These are phyloP conservation scores for Myxozyma udenii DNA, from an alignment of 805 yeast genomes.

Conservation along the genomic window DNA sequence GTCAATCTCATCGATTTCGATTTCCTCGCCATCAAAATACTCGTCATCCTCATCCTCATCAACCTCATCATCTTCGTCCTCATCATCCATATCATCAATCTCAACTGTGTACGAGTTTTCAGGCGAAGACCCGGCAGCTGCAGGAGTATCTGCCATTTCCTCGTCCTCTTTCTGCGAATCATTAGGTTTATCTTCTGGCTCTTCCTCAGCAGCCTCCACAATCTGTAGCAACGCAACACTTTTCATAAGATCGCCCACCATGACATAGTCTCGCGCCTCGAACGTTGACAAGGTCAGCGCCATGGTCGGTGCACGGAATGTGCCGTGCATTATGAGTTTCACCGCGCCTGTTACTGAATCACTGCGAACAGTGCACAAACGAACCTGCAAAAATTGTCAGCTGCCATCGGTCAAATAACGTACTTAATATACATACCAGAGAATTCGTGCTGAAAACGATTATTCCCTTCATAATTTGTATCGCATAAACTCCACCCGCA, in stretches of 20 bases:
- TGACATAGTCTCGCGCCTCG: constrained; percentile 6
- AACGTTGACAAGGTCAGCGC: constrained; percentile 22
- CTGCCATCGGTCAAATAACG: neutral
- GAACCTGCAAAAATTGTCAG: constrained; percentile 10
- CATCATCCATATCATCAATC: neutral
- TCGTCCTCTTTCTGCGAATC: neutral
- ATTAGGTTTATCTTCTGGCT: neutral
- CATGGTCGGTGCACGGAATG: constrained; percentile 26
- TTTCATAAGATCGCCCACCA: constrained; percentile 31
- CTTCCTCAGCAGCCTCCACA: neutral
- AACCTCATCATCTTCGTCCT: neutral
- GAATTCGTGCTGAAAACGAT: constrained; percentile 25
- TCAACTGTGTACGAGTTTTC: no score
- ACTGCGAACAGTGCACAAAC: constrained; percentile 11
- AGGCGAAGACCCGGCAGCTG: neutral
- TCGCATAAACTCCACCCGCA: constrained; percentile 26
- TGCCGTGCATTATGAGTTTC: constrained; percentile 16
- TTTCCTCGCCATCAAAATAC: neutral
- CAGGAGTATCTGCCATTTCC: neutral
- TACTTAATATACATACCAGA: constrained; percentile 10
- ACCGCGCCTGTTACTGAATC: constrained; percentile 10
- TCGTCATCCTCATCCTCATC: neutral
- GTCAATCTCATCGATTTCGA: neutral
- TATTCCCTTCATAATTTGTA: constrained; percentile 10
- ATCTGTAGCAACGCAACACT: constrained; percentile 18